phyloP scores from a whole-genome alignment of 257 asterid species.

The Solanum chmielewskii region DNA sequence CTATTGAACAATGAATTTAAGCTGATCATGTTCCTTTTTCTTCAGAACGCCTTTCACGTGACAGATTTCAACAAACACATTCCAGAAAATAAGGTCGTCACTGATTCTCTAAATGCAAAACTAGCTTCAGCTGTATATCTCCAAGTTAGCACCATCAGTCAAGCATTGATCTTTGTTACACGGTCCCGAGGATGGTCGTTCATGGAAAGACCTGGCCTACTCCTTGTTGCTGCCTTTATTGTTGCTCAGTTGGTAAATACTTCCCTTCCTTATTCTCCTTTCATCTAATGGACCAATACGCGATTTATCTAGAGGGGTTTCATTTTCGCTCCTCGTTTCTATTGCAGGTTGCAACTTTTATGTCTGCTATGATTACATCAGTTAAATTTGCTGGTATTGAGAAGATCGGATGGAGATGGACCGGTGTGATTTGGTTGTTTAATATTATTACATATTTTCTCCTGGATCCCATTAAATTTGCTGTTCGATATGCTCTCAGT shows the following conservation, averaged over 20 bases:
- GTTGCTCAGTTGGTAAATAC: conserved; percentile 48
- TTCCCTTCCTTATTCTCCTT: background rate
- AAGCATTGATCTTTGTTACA: conserved; percentile 56
- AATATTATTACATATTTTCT: conserved; percentile 27
- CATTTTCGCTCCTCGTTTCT: background rate
- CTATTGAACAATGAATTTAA: background rate
- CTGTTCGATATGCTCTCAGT: conserved; percentile 30
- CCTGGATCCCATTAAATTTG: conserved; percentile 40
- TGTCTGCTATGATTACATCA: conserved; percentile 32
- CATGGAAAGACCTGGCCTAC: conserved; percentile 51
- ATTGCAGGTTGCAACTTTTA: conserved; percentile 38
- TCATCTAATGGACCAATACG: background rate
- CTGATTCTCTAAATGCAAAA: conserved; percentile 20
- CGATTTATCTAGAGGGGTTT: background rate
- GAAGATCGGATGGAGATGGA: conserved; percentile 44
- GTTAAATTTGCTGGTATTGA: conserved; percentile 19
- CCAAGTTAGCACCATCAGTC: conserved; percentile 67
- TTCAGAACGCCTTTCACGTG: conserved; percentile 28
- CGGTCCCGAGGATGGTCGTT: conserved; percentile 51
- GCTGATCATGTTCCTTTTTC: background rate
- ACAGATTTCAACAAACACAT: conserved; percentile 32
- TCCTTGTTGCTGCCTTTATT: conserved; percentile 42
- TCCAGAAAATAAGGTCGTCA: conserved; percentile 3
- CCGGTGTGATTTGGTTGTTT: conserved; percentile 38
- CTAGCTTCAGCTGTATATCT: conserved; percentile 58